Evolutionary conservation across 1,139 yeast genomes (phyloP), one percentile per base, ranked within the genome.

Genomic region (Hansenula sp.): DNA sequence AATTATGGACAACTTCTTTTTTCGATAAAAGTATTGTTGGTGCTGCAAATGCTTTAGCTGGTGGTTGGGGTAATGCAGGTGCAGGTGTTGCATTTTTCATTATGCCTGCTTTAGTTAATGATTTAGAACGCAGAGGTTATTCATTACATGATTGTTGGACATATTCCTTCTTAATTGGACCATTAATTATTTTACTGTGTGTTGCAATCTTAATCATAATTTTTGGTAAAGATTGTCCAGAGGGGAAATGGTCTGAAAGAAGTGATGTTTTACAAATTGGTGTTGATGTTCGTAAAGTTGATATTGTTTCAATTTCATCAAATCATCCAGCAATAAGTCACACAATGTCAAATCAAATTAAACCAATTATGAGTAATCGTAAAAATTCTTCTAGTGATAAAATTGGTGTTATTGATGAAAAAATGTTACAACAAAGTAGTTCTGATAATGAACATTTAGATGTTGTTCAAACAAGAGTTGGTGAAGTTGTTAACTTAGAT

Each of bases 11-110:
- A 6, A 57, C 63, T 1, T 43, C 50, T 2, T 61, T 61, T 42
- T 62, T 59, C 39, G 66, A 61, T 46, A 59, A 57, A 43, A 40
- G 55, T 10, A 53, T 62, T 26, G 62, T 61, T 11, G 66, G 66
- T 3, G 48, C 57, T 11, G 65, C 65, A 1, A 60, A 60, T 45
- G 62, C 66, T 3, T 44, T 62, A 24, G 61, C 59, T 20, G 66
- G 60, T 29, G 66, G 66, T 16, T 61, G 64, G 62, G 66, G 66
- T 39, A 62, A 62, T 42, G 56, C 65, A 16, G 66, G 66, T 25
- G 66, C 64, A 25, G 66, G 66, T 39, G 62, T 61, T 32, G 65
- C 66, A 4, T 62, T 61, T 46, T 62, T 62, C 46, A 51, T 58
- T 37, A 60, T 62, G 65, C 66, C 66, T 12, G 64, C 64, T 3